These are phyloP conservation scores for Dittrichia graveolens DNA, from an alignment of 129 eudicot genomes.

Conservation along the genomic window DNA sequence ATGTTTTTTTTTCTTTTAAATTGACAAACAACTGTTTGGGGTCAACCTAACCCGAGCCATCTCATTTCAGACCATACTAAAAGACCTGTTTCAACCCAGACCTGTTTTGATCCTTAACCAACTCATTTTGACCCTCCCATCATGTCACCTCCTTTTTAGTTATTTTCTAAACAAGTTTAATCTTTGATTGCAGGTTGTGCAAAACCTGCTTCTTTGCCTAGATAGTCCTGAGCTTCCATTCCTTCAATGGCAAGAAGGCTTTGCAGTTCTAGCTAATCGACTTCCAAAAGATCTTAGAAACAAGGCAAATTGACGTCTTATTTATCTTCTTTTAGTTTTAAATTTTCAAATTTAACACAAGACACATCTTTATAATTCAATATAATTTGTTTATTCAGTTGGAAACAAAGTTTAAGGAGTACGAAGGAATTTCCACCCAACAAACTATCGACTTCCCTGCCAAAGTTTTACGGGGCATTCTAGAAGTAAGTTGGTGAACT, in stretches of 20 bases:
- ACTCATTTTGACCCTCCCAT: too few relatives aligned
- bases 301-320: conserved; percentile 41
- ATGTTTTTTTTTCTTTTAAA: too few relatives aligned
- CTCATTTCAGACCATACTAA: too few relatives aligned
- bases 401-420: conserved; percentile 78
- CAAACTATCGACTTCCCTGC: conserved; percentile 92
- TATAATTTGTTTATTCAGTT: conserved; percentile 44
- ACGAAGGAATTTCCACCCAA: conserved; percentile 55
- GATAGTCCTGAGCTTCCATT: conserved; percentile 98
- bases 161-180: conserved; percentile 17
- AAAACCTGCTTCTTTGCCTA: conserved; percentile 82
- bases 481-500: conserved; percentile 64
- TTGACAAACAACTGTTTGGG: too few relatives aligned
- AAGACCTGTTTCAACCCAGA: not conserved
- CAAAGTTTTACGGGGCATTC: conserved; percentile 66
- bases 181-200: conserved; percentile 63
- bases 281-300: conserved; percentile 84
- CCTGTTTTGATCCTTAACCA: not conserved
- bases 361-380: not conserved
- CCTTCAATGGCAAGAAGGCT: conserved; percentile 99
- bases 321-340: not conserved
- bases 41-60: too few relatives aligned
- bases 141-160: not conserved
- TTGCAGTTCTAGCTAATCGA: conserved; percentile 90
- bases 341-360: not conserved